phyloP scores from a whole-genome alignment of 1,139 yeast species.

The Scheffersomyces segobiensis region DNA sequence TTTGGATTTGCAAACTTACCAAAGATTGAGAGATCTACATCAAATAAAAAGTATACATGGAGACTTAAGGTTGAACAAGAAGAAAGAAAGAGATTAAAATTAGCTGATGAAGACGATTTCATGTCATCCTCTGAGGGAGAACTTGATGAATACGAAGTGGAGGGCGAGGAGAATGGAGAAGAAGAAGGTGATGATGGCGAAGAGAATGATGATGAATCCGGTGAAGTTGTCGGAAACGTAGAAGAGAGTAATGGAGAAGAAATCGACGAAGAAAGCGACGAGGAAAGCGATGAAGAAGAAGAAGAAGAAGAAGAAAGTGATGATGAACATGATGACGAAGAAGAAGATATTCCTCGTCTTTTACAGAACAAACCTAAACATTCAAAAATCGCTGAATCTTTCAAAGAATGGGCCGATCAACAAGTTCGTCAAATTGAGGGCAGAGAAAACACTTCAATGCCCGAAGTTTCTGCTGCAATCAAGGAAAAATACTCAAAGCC shows the following conservation, averaged over 20 bases:
- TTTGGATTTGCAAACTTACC: constrained; percentile 67
- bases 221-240: constrained; percentile 17
- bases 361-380: constrained; percentile 42
- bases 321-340: constrained; percentile 16
- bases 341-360: constrained; percentile 33
- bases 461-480: constrained; percentile 52
- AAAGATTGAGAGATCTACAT: constrained; percentile 31
- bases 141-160: constrained; percentile 37
- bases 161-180: constrained; percentile 13
- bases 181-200: constrained; percentile 15
- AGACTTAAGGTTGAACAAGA: constrained; percentile 38
- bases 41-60: constrained; percentile 48
- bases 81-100: constrained; percentile 31
- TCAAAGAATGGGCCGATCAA: constrained; percentile 62
- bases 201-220: constrained; percentile 17
- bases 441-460: constrained; percentile 46
- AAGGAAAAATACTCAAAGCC: constrained; percentile 43
- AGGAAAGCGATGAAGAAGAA: constrained; percentile 20
- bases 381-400: constrained; percentile 44
- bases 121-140: constrained; percentile 25
- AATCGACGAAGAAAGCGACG: constrained; percentile 24
- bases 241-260: constrained; percentile 22
- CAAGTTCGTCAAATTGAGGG: constrained; percentile 63
- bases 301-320: constrained; percentile 21
- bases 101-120: constrained; percentile 45